These are phyloP conservation scores for Acacia pycnantha DNA, from an alignment of 331 rosid species.

Conservation along the genomic window DNA sequence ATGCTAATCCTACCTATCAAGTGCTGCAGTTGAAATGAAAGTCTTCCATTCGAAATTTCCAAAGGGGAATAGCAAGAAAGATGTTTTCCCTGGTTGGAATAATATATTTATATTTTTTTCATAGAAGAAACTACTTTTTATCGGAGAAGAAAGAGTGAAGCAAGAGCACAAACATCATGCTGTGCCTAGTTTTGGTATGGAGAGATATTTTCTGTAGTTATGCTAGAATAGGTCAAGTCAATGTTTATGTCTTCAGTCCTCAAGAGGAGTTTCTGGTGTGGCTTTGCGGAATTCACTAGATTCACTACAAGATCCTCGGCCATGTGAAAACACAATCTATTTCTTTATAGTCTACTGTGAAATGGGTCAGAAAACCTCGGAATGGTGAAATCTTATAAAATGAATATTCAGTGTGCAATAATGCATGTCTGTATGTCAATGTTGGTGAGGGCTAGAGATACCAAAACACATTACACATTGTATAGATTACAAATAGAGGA, in stretches of 20 bases:
- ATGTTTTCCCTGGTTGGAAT: neutral
- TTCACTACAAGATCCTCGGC: constrained; percentile 8
- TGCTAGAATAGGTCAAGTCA: neutral
- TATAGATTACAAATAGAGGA: constrained; percentile 3
- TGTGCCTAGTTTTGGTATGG: neutral
- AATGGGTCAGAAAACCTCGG: neutral
- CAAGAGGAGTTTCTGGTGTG: neutral
- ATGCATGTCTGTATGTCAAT: constrained; percentile 10
- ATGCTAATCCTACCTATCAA: neutral
- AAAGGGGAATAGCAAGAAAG: neutral
- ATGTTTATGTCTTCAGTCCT: neutral
- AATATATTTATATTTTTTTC: neutral
- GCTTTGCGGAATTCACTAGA: constrained; percentile 12
- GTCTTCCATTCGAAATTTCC: neutral
- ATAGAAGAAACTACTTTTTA: neutral
- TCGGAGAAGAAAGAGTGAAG: neutral
- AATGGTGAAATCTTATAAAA: constrained; percentile 8
- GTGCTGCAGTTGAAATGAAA: neutral
- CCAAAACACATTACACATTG: neutral
- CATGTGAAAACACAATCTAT: neutral
- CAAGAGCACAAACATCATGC: neutral
- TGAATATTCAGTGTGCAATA: neutral
- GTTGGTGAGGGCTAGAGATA: constrained; percentile 8
- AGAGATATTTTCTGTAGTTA: neutral
- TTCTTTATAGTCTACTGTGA: constrained; percentile 9